A percentile compares a stretch with the other conserved stretches of the same genome.
phyloP scores from a whole-genome alignment of 116 monocot genomes.

The Papilionanthe hybrid region DNA sequence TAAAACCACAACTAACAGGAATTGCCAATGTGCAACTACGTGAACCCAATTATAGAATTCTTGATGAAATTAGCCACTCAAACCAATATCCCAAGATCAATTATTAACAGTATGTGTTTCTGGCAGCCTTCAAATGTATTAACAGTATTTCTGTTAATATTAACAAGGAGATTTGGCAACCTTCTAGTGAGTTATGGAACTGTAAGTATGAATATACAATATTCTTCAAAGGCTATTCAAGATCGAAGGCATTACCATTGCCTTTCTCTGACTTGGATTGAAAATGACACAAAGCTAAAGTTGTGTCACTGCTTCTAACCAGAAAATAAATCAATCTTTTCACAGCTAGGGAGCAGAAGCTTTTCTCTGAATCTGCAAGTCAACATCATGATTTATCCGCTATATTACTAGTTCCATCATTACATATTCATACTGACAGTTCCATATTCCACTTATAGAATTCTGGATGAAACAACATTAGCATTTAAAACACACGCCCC shows the following conservation, averaged over 20 bases:
- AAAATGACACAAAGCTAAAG: conserved; percentile 74
- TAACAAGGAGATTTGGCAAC: conserved; percentile 56
- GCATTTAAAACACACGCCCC: no score
- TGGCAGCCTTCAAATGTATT: no score
- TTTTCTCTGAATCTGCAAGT: conserved; percentile 52
- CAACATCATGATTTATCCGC: conserved; percentile 9
- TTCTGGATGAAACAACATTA: no score
- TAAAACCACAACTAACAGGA: no score
- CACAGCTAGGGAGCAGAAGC: conserved; percentile 64
- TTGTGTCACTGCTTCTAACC: conserved; percentile 41
- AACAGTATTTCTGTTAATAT: no score
- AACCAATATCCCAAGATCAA: no score
- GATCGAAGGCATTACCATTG: conserved; percentile 19
- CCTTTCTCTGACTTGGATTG: conserved; percentile 29
- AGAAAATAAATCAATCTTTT: conserved; percentile 56
- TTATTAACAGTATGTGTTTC: no score
- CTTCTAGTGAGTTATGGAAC: conserved; percentile 68
- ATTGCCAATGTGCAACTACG: no score
- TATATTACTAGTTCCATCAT: conserved; percentile 5
- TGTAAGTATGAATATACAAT: conserved; percentile 56
- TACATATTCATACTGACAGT: no score
- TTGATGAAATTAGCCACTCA: no score
- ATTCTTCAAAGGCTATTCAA: conserved; percentile 44
- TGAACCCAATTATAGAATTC: no score
- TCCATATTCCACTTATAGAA: no score